phyloP scores from a whole-genome alignment of 345 rosid species.

The Geranium rotundifolium region DNA sequence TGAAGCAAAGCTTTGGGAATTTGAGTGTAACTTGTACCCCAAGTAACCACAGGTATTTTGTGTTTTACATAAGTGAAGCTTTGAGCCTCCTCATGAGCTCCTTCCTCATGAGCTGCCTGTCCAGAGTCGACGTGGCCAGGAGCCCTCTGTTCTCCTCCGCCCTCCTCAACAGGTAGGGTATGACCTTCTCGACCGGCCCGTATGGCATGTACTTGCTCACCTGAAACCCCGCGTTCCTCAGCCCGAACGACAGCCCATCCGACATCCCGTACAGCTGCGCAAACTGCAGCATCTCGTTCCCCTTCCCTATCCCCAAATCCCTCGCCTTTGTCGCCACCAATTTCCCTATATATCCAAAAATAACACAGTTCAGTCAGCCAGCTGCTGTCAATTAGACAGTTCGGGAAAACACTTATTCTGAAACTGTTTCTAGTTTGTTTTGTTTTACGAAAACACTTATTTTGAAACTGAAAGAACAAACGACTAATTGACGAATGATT shows the following conservation, averaged over 20 bases:
- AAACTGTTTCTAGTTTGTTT: too few species aligned
- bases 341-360: too few species aligned
- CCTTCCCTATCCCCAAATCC: conserved; percentile 50
- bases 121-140: conserved; percentile 48
- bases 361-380: too few species aligned
- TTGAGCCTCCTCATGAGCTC: background rate
- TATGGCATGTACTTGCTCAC: conserved; percentile 88
- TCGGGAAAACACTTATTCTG: too few species aligned
- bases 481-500: too few species aligned
- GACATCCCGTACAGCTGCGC: conserved; percentile 93
- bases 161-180: conserved; percentile 78
- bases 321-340: conserved; percentile 46
- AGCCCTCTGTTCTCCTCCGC: conserved; percentile 91
- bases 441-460: too few species aligned
- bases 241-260: conserved; percentile 61
- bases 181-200: conserved; percentile 57
- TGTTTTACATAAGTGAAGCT: background rate
- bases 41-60: background rate
- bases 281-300: conserved; percentile 48
- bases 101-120: conserved; percentile 62
- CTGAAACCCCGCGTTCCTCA: conserved; percentile 71
- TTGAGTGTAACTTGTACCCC: background rate
- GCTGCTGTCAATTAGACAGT: too few species aligned
- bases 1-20: too few species aligned
- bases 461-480: too few species aligned